Conservation (phyloP, 2,329 filamentous ascomycete species). For the Xylaria sp. region DNA sequence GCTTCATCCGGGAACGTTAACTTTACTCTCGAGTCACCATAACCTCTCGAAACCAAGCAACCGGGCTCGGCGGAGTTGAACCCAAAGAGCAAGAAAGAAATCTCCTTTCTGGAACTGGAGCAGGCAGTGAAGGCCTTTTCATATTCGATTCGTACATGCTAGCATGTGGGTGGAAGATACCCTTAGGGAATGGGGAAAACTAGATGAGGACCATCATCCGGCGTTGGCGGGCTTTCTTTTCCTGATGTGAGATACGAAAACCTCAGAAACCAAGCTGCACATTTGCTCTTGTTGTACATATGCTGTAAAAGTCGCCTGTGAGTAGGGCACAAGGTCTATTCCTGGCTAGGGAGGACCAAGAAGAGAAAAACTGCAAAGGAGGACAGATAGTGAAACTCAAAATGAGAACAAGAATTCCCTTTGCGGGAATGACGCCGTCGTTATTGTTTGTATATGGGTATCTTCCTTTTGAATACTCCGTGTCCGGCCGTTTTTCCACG, state of each 20-base stretch:
- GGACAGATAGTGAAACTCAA: slow-evolving; percentile 6
- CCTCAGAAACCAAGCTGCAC: slow-evolving; percentile 11
- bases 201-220: slow-evolving; percentile 21
- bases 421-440: slow-evolving; percentile 7
- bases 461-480: slow-evolving; percentile 25
- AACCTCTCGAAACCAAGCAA: not conserved
- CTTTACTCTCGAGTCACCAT: slow-evolving; percentile 53
- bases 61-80: not conserved
- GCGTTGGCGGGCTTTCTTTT: slow-evolving; percentile 25
- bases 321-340: slow-evolving; percentile 1
- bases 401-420: not conserved
- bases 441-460: slow-evolving; percentile 27
- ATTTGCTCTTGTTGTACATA: slow-evolving; percentile 34
- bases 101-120: slow-evolving; percentile 37
- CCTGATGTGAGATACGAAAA: slow-evolving; percentile 16
- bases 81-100: slow-evolving; percentile 1
- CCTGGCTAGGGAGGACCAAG: slow-evolving; percentile 7
- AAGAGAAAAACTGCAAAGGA: slow-evolving; percentile 2
- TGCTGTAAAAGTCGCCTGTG: slow-evolving; percentile 7
- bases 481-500: slow-evolving; percentile 21
- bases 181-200: slow-evolving; percentile 29
- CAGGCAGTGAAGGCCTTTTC: slow-evolving; percentile 18
- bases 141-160: slow-evolving; percentile 33
- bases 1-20: slow-evolving; percentile 58
- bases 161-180: slow-evolving; percentile 33